These are phyloP conservation scores for Amesomyces nigricolor DNA, from an alignment of 2,329 filamentous ascomycete genomes.

Conservation along the genomic window DNA sequence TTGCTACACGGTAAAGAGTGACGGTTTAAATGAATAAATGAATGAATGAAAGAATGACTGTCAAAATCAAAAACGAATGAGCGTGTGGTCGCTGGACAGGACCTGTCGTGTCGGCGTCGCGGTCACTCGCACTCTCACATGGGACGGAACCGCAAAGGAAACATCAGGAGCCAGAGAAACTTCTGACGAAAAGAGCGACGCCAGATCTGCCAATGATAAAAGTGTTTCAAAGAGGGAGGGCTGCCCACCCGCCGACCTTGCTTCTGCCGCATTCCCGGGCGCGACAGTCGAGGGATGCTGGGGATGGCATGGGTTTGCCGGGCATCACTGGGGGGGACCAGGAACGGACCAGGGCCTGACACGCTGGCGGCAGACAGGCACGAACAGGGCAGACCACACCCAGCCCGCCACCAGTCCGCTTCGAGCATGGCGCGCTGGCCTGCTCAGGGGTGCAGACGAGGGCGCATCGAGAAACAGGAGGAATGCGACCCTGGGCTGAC, in stretches of 20 bases:
- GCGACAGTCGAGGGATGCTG: background rate
- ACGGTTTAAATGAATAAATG: background rate
- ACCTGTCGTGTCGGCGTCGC: too few species aligned
- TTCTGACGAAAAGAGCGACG: too few species aligned
- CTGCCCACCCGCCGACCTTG: background rate
- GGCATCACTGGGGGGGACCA: too few species aligned
- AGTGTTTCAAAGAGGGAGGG: too few species aligned
- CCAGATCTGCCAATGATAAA: too few species aligned
- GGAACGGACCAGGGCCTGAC: conserved; percentile 9
- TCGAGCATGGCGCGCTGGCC: background rate
- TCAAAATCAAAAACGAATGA: background rate
- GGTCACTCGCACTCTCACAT: too few species aligned
- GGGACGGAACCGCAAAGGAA: too few species aligned
- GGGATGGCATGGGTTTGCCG: too few species aligned
- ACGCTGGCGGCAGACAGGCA: conserved; percentile 7
- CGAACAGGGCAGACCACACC: background rate
- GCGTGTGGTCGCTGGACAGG: background rate
- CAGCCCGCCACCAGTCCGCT: conserved; percentile 1
- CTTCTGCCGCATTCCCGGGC: conserved; percentile 1
- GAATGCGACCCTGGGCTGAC: conserved; percentile 5
- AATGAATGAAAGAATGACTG: background rate
- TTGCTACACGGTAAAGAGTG: background rate
- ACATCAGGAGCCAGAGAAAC: too few species aligned
- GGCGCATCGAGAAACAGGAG: background rate
- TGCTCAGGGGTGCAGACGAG: conserved; percentile 6